phyloP scores from a whole-genome alignment of 306 rosid species.

The Dryas alaskensis region DNA sequence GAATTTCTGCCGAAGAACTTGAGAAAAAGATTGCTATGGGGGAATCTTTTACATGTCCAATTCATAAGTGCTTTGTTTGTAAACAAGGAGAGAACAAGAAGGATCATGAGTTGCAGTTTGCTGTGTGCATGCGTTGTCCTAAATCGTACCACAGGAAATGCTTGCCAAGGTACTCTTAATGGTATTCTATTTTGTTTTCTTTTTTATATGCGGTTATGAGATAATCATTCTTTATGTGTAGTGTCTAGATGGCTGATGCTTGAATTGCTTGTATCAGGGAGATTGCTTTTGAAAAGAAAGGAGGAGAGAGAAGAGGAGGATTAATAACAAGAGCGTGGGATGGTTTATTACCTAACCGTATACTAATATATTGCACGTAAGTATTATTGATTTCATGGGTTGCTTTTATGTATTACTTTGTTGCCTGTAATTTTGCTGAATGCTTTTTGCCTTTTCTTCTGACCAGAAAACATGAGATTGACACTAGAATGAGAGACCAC shows the following conservation, averaged over 20 bases:
- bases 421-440: constrained; percentile 16
- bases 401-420: constrained; percentile 26
- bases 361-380: constrained; percentile 87
- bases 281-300: constrained; percentile 38
- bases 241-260: constrained; percentile 30
- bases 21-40: constrained; percentile 59
- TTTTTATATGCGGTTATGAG: background rate
- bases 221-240: constrained; percentile 6
- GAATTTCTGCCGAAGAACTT: constrained; percentile 50
- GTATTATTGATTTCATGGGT: constrained; percentile 26
- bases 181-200: constrained; percentile 8
- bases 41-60: constrained; percentile 72
- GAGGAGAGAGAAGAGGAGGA: constrained; percentile 38
- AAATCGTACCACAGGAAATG: constrained; percentile 85
- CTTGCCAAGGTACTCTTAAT: constrained; percentile 62
- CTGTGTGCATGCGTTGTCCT: constrained; percentile 94
- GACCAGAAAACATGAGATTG: constrained; percentile 72
- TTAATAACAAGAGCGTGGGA: constrained; percentile 70
- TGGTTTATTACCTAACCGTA: constrained; percentile 61
- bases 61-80: constrained; percentile 73
- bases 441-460: constrained; percentile 21
- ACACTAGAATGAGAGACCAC: constrained; percentile 69
- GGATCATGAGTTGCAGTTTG: constrained; percentile 58
- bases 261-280: constrained; percentile 52
- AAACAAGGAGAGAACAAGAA: constrained; percentile 67